Evolutionary conservation across 768 basidiomycete species (phyloP).

Genomic region (Serendipita indica): DNA sequence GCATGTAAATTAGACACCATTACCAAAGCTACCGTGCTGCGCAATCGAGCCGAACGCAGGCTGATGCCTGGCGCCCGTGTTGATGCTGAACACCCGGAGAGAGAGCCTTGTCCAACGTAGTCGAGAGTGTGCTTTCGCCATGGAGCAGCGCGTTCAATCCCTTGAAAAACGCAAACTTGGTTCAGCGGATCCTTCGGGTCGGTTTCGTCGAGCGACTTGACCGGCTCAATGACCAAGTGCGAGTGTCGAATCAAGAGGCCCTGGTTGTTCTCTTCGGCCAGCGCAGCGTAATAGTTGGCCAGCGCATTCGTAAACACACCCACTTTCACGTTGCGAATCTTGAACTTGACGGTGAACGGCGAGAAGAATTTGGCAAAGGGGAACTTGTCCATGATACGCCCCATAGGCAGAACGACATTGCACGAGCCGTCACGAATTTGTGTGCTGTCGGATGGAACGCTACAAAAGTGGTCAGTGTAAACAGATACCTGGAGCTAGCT

Average conservation of each 20-base stretch:
- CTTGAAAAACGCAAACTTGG: constrained; percentile 25
- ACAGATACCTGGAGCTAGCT: background rate
- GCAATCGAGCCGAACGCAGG: constrained; percentile 16
- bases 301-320: constrained; percentile 23
- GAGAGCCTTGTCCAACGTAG: constrained; percentile 22
- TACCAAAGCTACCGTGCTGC: constrained; percentile 18
- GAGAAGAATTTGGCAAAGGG: constrained; percentile 16
- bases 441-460: constrained; percentile 22
- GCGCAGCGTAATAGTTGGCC: constrained; percentile 19
- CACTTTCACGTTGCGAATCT: constrained; percentile 14
- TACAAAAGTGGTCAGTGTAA: constrained; percentile 4
- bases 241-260: constrained; percentile 23
- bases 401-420: constrained; percentile 23
- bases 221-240: constrained; percentile 23
- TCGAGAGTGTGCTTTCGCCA: constrained; percentile 20
- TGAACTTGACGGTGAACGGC: constrained; percentile 21
- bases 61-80: constrained; percentile 18
- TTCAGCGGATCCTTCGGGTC: constrained; percentile 18
- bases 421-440: constrained; percentile 20
- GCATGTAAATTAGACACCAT: constrained; percentile 12
- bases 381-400: constrained; percentile 18
- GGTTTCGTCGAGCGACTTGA: constrained; percentile 17
- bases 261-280: constrained; percentile 18
- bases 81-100: constrained; percentile 19
- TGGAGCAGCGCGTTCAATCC: constrained; percentile 16